Base-by-base conservation (phyloP, 1,139 yeast species). In the Pichia norvegensis region DNA sequence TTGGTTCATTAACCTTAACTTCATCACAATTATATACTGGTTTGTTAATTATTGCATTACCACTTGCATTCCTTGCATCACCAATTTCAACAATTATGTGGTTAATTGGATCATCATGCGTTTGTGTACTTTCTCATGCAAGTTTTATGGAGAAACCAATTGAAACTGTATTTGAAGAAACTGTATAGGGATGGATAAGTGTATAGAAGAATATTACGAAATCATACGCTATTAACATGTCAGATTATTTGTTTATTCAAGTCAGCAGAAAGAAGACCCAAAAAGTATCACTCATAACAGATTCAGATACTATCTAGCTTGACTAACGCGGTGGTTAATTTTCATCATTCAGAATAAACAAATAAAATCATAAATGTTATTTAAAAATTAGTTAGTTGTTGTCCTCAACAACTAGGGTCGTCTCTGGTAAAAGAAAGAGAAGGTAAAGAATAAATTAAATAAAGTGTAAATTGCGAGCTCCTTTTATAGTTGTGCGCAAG, bases 111-210 rank as follows among this genome's bases (percentile, higher is more conserved):
- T 94, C 97, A 9, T 85, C 96, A 21, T 82, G 85, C 38, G 95
- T 88, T 45, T 69, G 84, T 42, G 92, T 94, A 43, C 72, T 90
- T 47, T 79, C 95, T 14, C 99, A 94, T 67, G 97, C 98, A 46
- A 69, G 94, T 14, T 76, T 94, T 55, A 79, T 94, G 87, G 98
- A 94, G 65, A 92, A 92, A 70, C 98, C 98, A 40, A 88, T 94
- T 58, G 98, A 92, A 70, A 85, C 95, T 41, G 97, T 94, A 33
- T 92, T 92, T 62, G 96, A 90, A 66, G 97, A 87, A 64, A 88
- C 85, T 62, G 83, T 78, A 44, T 78, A 64, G 16, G 20, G n/a
- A n/a, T n/a, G n/a, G n/a, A n/a, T n/a, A n/a, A n/a, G n/a, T n/a
- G n/a, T n/a, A n/a, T n/a, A n/a, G n/a, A n/a, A n/a, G n/a, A n/a